Conservation (phyloP, 2,329 filamentous ascomycete species). For the Nigrograna mackinnonii region DNA sequence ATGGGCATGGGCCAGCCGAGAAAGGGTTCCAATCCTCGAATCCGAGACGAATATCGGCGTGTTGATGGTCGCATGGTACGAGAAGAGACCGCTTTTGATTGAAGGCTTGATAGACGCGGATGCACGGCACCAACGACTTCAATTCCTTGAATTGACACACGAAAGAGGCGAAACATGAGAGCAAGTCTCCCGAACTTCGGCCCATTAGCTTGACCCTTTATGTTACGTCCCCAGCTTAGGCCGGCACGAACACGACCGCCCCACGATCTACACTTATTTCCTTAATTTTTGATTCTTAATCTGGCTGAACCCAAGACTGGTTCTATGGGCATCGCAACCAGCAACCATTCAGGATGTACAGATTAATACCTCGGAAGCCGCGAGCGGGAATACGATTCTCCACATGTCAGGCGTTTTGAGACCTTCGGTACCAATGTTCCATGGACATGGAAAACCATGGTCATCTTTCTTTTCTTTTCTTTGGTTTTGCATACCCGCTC, state of each 20-base stretch:
- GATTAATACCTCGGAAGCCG: conserved; percentile 11
- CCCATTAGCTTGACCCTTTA: no score
- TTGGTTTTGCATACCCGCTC: conserved; percentile 5
- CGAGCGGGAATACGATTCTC: no score
- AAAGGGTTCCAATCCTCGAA: conserved; percentile 35
- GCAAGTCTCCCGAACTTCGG: no score
- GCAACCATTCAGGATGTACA: conserved; percentile 13
- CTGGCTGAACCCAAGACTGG: conserved; percentile 25
- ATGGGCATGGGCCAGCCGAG: conserved; percentile 26
- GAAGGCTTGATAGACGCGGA: no score
- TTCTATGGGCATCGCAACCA: conserved; percentile 19
- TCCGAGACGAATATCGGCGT: conserved; percentile 30
- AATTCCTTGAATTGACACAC: no score
- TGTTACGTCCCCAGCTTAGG: no score
- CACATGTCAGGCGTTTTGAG: conserved; percentile 16
- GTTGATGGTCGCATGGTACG: conserved; percentile 25
- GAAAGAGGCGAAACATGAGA: no score
- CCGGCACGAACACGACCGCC: no score
- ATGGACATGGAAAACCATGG: background rate
- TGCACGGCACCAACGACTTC: no score
- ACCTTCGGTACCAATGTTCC: background rate
- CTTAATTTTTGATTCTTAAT: conserved; percentile 37
- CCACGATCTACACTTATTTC: conserved; percentile 7
- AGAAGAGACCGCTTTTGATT: conserved; percentile 38
- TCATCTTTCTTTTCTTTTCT: background rate